Base-by-base conservation (phyloP, 257 asterid genomes). In the Verbascum thapsus region DNA sequence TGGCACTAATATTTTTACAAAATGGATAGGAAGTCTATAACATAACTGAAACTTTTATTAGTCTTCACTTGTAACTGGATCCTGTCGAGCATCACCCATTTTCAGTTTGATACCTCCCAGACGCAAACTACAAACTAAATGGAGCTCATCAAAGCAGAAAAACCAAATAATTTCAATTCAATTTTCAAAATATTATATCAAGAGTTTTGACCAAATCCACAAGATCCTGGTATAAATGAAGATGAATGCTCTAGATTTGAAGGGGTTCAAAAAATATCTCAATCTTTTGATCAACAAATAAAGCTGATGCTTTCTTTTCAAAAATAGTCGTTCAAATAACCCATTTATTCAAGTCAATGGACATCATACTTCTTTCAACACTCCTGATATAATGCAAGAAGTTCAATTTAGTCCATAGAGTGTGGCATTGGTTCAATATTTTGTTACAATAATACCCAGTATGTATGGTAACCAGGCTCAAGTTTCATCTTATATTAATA, bases 371-470 rank as follows among this genome's bases (percentile, higher is more conserved):
- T 42, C 4, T 3, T 42, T 42, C n/a, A 3, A 13, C 18, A 42
- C 7, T n/a, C n/a, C 5, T 5, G 1, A n/a, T 20, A 10, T 22
- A 37, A 18, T 51, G 57, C n/a, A 22, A 23, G 45, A 22, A 42
- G 42, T 12, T 22, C 8, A 10, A 51, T 23, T 51, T 23, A 10
- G 57, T 19, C 13, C 30, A 2, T 15, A 51, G 57, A 51, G 6
- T 10, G 17, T 23, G 56, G 22, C 55, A 51, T 51, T 51, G 13
- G 34, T 19, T 10, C 5, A 6, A 51, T 51, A 19, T 1, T 26
- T 26, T n/a, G 37, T 50, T 19, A 48, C 57, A 32, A 62, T 6
- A 10, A 49, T 26, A 10, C 63, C 38, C 50, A 57, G 3, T 40
- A 58, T 41, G 42, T n/a, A 40, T 10, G 20, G 50, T 19, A 58